Conservation (phyloP, 2,329 filamentous ascomycete genomes). For the Fonsecaea monophora region DNA sequence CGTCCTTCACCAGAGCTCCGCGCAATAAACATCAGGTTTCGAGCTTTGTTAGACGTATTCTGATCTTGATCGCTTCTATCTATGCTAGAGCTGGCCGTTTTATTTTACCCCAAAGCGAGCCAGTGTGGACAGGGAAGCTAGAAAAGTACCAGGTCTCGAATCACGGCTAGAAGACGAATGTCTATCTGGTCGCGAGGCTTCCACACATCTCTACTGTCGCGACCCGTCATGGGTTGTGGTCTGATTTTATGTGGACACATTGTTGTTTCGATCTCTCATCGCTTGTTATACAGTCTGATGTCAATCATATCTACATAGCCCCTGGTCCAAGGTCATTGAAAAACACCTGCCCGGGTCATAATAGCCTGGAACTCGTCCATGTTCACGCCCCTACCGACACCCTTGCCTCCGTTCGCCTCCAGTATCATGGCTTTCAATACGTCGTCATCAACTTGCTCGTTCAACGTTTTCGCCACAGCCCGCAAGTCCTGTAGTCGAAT, state of each 20-base stretch:
- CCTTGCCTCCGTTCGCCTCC: slow-evolving; percentile 85
- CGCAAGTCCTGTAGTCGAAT: slow-evolving; percentile 82
- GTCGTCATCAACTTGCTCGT: slow-evolving; percentile 83
- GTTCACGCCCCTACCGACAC: slow-evolving; percentile 72
- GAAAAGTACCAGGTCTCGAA: slow-evolving; percentile 51
- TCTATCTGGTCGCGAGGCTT: slow-evolving; percentile 31
- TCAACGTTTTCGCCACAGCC: slow-evolving; percentile 78
- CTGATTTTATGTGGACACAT: slow-evolving; percentile 37
- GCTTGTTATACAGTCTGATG: neutral
- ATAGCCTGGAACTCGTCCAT: slow-evolving; percentile 84
- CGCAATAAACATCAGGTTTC: neutral
- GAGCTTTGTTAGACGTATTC: neutral
- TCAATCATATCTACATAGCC: neutral
- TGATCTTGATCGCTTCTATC: slow-evolving; percentile 57
- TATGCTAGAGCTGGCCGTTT: slow-evolving; percentile 72
- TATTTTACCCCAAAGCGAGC: slow-evolving; percentile 61
- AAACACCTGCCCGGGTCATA: slow-evolving; percentile 83
- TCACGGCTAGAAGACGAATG: slow-evolving; percentile 20
- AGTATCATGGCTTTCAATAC: slow-evolving; percentile 91
- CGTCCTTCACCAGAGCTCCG: neutral
- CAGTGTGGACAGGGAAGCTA: slow-evolving; percentile 76
- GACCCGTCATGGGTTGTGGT: slow-evolving; percentile 13
- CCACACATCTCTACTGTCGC: slow-evolving; percentile 36
- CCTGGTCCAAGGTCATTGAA: slow-evolving; percentile 62
- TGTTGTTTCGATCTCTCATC: neutral